Evolutionary conservation across 352 stramenopile genomes (phyloP), one percentile per base, ranked within the genome.

Genomic region (Phytophthora sp.): DNA sequence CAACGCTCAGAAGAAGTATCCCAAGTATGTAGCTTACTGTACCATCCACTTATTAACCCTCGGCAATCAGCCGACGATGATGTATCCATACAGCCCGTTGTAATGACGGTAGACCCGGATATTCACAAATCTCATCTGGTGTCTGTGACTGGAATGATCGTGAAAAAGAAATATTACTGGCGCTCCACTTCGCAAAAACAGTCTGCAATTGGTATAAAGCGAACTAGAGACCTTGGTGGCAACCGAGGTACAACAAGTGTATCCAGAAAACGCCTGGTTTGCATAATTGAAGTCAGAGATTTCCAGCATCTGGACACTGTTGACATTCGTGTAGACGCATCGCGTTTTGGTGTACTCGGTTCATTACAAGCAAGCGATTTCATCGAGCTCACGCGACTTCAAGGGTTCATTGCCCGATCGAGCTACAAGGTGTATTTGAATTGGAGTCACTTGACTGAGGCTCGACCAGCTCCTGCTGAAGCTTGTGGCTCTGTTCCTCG

Each of bases 351-450:
- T 27, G 37, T 69, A 1, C 54, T 75, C 7, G 70, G 54, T 6
- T 34, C 38, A 3, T 39, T 90, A 15, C 67, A 77, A 28, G 20
- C 53, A n/a, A 43, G 70, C 37, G 41, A 17, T 20, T 28, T 89
- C 3, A 77, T 90, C 4, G 76, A 89, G 34, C 68, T 91, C 15
- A 74, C 67, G n/a, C 79, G 69, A 21, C 55, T 91, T 5, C 72
- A 89, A 41, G 74, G 72, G 3, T 88, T 86, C 44, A 65, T 88
- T 7, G 76, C 82, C 13, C 65, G 84, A 20, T 70, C 74, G 0
- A 83, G 64, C 9, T 92, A 81, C 67, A 91, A 89, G 38, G 65
- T 82, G 2, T 92, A 77, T 46, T 28, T 92, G 43, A 87, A 68
- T 12, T 94, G 82, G 84, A 67, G 70, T 31, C 57, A 75, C 28